Evolutionary conservation across 495 filamentous ascomycete species (phyloP).

Genomic region (Daldinia childiae): DNA sequence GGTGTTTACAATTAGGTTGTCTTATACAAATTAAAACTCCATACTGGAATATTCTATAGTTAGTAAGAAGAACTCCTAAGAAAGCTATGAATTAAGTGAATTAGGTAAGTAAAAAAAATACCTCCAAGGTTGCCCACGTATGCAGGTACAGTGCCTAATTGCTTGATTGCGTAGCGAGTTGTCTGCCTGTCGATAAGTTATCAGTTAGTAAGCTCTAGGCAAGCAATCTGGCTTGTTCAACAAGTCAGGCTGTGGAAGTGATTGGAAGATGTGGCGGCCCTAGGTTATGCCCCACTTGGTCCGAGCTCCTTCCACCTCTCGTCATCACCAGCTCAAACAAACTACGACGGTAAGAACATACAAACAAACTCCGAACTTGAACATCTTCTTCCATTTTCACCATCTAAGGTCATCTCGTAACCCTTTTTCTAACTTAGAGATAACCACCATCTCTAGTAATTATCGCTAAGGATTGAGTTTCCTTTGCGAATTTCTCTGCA

Average conservation of each 20-base stretch:
- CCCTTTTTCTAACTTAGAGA: slow-evolving; percentile 3
- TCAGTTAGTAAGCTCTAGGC: slow-evolving; percentile 20
- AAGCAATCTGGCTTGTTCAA: slow-evolving; percentile 43
- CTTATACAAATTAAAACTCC: not conserved
- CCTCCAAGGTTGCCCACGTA: slow-evolving; percentile 7
- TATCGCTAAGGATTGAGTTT: slow-evolving; percentile 22
- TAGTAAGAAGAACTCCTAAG: not conserved
- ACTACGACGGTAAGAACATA: slow-evolving; percentile 32
- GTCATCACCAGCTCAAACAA: slow-evolving; percentile 46
- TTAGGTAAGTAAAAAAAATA: not conserved
- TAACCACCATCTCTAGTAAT: not conserved
- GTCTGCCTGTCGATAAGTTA: slow-evolving; percentile 39
- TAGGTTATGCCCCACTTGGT: slow-evolving; percentile 36
- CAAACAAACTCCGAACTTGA: slow-evolving; percentile 37
- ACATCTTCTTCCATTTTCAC: slow-evolving; percentile 24
- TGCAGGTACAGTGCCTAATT: slow-evolving; percentile 37
- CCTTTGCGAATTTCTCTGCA: slow-evolving; percentile 20
- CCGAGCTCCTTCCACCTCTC: slow-evolving; percentile 48
- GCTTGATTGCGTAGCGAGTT: slow-evolving; percentile 41
- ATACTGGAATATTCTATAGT: not conserved
- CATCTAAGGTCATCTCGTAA: slow-evolving; percentile 27
- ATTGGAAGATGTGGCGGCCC: slow-evolving; percentile 49
- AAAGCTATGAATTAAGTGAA: not conserved
- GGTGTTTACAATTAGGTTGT: too few species aligned
- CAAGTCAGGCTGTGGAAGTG: slow-evolving; percentile 40